Base-by-base conservation (phyloP, 2,329 filamentous ascomycete genomes). In the Boeremia lycopersici region DNA sequence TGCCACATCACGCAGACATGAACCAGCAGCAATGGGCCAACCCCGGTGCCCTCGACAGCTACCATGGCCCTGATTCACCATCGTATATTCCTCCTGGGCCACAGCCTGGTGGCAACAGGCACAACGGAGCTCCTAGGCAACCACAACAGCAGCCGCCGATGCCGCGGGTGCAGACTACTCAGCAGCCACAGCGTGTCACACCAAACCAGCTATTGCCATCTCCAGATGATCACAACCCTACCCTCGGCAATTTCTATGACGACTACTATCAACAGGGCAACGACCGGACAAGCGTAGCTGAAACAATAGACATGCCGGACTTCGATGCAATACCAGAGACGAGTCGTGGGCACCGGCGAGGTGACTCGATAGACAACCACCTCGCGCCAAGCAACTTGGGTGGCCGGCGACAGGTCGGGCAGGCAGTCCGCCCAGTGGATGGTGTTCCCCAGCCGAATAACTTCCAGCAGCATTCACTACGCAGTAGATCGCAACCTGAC, bases 401-500 rank as follows among this genome's bases (percentile, higher is more conserved):
- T 6, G 46, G 41, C 11, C 41, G n/a, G 26, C 41, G 15, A 42
- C 46, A 45, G 8, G 31, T 49, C n/a, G 35, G 31, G 12, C 50
- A 61, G n/a, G 57, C 30, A 41, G 42, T 45, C 23, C 59, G 56
- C 15, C 35, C 54, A 5, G 45, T 38, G 13, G 48, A 54, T 17
- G 23, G 30, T 9, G n/a, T 34, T 25, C 35, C 52, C 35, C 36
- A 51, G 3, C 63, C 63, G 13, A 54, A 52, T 11, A 55, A 63
- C n/a, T 68, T 67, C 48, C 67, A 69, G 43, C 69, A 72, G 35
- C 69, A 74, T 47, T 64, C 87, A 45, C 83, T 79, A 54, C 82
- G 83, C 56, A 84, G 86, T 13, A 86, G 86, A 60, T 90, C 87
- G 10, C 87, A 90, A 67, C 86, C 87, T 28, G 84, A 89, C 67